phyloP scores from a whole-genome alignment of 257 asterid species.

The Plantago major region DNA sequence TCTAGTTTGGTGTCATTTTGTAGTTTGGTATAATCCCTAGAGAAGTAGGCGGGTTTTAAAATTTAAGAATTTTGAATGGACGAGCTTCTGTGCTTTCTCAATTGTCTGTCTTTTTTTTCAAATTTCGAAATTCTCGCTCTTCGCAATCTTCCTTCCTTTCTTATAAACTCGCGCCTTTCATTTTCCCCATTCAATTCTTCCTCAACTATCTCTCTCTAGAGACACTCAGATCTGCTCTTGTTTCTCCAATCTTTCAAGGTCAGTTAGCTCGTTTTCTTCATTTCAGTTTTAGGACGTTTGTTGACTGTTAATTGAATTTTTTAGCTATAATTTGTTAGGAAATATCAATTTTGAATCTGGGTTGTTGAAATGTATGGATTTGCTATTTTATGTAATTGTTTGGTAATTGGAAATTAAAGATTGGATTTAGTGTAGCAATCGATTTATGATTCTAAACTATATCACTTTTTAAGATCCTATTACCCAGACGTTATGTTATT shows the following conservation, averaged over 20 bases:
- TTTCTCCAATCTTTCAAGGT: neutral
- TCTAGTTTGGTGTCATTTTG: no score
- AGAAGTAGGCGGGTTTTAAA: no score
- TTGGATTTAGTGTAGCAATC: neutral
- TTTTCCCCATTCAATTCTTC: neutral
- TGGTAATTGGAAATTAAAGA: neutral
- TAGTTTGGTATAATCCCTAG: no score
- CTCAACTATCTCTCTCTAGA: neutral
- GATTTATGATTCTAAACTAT: no score
- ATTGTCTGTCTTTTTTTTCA: neutral
- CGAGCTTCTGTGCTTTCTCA: no score
- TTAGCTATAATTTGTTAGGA: no score
- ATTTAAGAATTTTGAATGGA: no score
- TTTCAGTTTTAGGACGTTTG: neutral
- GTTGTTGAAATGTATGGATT: neutral
- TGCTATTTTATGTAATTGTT: neutral
- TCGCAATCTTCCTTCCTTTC: neutral
- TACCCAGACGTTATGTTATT: constrained; percentile 14
- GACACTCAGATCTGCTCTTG: neutral
- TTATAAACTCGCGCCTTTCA: neutral
- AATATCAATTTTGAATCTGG: neutral
- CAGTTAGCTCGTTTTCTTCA: neutral
- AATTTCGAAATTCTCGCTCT: constrained; percentile 7
- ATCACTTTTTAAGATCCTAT: constrained; percentile 14
- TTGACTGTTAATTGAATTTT: neutral